Conservation (phyloP, 345 rosid species). For the Sonneratia alba region DNA sequence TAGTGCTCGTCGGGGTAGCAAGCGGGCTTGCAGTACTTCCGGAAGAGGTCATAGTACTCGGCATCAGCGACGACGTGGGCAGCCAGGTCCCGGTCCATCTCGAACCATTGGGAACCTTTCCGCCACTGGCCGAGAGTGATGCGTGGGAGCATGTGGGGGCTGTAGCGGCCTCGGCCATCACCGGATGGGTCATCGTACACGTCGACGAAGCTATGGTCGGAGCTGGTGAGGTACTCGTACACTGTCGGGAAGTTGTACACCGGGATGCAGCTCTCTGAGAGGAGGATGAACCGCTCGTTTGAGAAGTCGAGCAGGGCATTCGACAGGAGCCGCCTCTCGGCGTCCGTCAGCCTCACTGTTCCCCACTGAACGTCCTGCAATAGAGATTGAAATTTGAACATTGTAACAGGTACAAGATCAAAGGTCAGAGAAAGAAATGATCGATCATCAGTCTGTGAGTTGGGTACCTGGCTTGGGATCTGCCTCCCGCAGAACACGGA, state of each 20-base stretch:
- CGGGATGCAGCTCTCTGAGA: slow-evolving; percentile 95
- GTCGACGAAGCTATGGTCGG: slow-evolving; percentile 70
- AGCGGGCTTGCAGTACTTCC: slow-evolving; percentile 69
- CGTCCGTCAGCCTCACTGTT: slow-evolving; percentile 52
- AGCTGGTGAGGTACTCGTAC: slow-evolving; percentile 62
- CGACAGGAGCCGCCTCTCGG: slow-evolving; percentile 85
- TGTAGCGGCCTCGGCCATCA: slow-evolving; percentile 89
- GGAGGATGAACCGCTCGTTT: slow-evolving; percentile 81
- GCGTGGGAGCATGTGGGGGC: slow-evolving; percentile 71
- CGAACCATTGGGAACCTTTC: slow-evolving; percentile 95
- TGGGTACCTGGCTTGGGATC: slow-evolving; percentile 69
- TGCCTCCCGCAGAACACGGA: slow-evolving; percentile 61
- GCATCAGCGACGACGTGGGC: slow-evolving; percentile 53
- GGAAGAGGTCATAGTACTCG: slow-evolving; percentile 58
- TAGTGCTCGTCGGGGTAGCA: slow-evolving; percentile 96
- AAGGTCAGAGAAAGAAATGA: too few species aligned
- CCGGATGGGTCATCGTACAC: slow-evolving; percentile 85
- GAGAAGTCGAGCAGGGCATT: slow-evolving; percentile 81
- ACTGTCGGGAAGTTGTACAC: slow-evolving; percentile 67
- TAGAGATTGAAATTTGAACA: not conserved
- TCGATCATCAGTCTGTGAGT: not conserved
- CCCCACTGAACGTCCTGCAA: slow-evolving; percentile 81
- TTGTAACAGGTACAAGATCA: not conserved
- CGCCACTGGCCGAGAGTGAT: slow-evolving; percentile 79
- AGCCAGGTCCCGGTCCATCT: slow-evolving; percentile 63